These are phyloP conservation scores for Fraxinus paxiana DNA, from an alignment of 305 asterid genomes.

Conservation along the genomic window DNA sequence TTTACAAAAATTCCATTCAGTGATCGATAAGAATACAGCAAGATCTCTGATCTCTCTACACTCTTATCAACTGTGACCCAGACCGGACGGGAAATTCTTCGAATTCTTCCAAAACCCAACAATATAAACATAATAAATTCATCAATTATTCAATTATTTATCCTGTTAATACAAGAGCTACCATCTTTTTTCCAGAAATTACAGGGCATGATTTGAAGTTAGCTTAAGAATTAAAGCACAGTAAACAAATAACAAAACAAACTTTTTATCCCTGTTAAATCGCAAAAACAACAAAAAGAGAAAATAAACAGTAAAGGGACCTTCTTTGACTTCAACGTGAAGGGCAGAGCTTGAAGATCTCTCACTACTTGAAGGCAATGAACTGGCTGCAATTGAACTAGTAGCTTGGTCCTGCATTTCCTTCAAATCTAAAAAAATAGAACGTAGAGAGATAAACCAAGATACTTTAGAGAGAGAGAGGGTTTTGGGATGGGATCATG, in stretches of 20 bases:
- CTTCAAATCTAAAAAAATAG: not conserved
- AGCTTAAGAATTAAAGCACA: not conserved
- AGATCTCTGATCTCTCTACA: not conserved
- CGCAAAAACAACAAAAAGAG: not conserved
- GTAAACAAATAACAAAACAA: not conserved
- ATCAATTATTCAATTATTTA: not conserved
- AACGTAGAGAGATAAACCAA: constrained; percentile 8
- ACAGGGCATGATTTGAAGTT: not conserved
- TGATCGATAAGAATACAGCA: constrained; percentile 7
- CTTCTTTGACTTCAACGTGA: constrained; percentile 72
- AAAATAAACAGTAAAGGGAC: constrained; percentile 23
- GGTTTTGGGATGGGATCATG: not conserved
- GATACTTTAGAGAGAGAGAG: constrained; percentile 21
- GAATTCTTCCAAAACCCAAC: constrained; percentile 5
- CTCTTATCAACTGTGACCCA: not conserved
- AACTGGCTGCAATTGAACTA: constrained; percentile 79
- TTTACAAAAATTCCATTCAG: not conserved
- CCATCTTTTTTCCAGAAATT: not conserved
- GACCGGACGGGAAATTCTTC: not conserved
- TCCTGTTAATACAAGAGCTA: not conserved
- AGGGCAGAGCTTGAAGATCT: constrained; percentile 94
- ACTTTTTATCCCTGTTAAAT: not conserved
- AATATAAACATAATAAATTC: not conserved
- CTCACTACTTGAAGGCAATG: constrained; percentile 89
- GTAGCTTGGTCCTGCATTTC: constrained; percentile 89